Evolutionary conservation across 2,329 filamentous ascomycete species (phyloP), one percentile per base, ranked within the genome.

Genomic region (Camillea tinctor): DNA sequence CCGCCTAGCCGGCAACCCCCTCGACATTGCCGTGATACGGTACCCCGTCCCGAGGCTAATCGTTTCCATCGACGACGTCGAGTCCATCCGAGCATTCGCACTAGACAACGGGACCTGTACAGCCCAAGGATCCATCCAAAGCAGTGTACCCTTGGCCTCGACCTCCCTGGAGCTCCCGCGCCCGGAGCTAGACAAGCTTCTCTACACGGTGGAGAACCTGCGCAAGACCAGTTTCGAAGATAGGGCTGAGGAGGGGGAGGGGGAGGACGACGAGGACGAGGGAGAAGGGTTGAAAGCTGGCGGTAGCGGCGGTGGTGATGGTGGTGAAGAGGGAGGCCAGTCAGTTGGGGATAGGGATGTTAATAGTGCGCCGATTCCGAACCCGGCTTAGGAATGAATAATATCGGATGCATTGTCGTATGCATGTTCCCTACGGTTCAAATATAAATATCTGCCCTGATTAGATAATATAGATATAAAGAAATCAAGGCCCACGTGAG

Each of bases 1-100:
- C 56, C 73, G 78, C 48, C 73, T 92, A 4, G 78, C 81, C 2
- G 89, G 89, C 7, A 92, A 91, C 67, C 83, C 87, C 0, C 81
- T 94, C 4, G 84, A 87, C 69, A 69, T 82, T 11, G 69, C 73
- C 24, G 62, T 74, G n/a, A 57, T 63, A 44, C 13, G 36, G 17
- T 30, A 59, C 50, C 50, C 55, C 19, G 51, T 60, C 65, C 2
- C 73, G 69, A 20, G 71, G 62, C 57, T 83, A 36, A 62, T 80
- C 48, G 74, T 77, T 5, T 73, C 79, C 15, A 64, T 81, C 40
- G 79, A 84, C 58, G 11, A 24, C 11, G 19, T 49, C 6, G 52
- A 50, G 17, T 62, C 62, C 11, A 63, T 72, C 20, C 52, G 68
- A 4, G 49, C 69, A 21, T 65, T 67, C 51, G 63, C 67, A 17